phyloP scores from a whole-genome alignment of 495 filamentous ascomycete species.

The Thermothielavioides terrestris region DNA sequence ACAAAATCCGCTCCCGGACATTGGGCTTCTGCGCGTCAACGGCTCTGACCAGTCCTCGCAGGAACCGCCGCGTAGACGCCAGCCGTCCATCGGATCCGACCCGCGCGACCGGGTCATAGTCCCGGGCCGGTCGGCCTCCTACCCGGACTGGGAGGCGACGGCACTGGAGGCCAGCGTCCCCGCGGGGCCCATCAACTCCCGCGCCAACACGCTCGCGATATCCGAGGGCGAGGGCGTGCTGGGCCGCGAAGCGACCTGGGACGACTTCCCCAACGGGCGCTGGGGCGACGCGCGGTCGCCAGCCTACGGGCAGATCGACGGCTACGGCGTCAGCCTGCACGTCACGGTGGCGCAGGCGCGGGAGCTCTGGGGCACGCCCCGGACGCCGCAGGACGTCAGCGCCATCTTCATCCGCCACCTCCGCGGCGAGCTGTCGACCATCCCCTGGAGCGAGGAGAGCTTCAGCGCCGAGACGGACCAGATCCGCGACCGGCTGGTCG shows the following conservation, averaged over 20 bases:
- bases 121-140: constrained; percentile 41
- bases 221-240: constrained; percentile 87
- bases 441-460: constrained; percentile 92
- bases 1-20: constrained; percentile 35
- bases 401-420: constrained; percentile 73
- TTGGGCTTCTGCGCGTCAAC: constrained; percentile 29
- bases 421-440: constrained; percentile 59
- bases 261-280: constrained; percentile 95
- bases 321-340: constrained; percentile 85
- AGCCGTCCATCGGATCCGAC: constrained; percentile 48
- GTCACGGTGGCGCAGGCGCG: constrained; percentile 69
- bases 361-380: constrained; percentile 74
- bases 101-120: constrained; percentile 83
- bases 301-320: constrained; percentile 92
- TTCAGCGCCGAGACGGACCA: constrained; percentile 74
- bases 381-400: constrained; percentile 58
- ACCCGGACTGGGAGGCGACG: constrained; percentile 57
- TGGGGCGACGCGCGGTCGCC: constrained; percentile 89
- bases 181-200: constrained; percentile 50
- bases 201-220: constrained; percentile 79
- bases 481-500: constrained; percentile 64
- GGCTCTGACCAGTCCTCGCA: constrained; percentile 15
- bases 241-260: constrained; percentile 94
- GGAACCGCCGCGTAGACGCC: constrained; percentile 26
- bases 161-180: constrained; percentile 56